Base-by-base conservation (phyloP, 441 rosid genomes). In the Syzygium malaccense region DNA sequence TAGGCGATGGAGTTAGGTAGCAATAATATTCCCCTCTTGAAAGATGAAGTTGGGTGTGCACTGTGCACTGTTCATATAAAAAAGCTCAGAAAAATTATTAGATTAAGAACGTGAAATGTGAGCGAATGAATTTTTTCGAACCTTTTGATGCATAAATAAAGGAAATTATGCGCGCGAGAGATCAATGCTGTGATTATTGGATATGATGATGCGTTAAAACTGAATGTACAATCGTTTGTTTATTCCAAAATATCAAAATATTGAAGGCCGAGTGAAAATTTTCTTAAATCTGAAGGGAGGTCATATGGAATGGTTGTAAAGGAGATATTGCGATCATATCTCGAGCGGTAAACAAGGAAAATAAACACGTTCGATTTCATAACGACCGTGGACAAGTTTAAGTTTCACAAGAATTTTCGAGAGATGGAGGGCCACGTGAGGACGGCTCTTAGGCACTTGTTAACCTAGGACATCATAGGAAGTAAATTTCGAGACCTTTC, bases 181-280 rank as follows among this genome's bases (percentile, higher is more conserved):
- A 30, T 17, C 41, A 6, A 30, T 6, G 25, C 4, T 1, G 41
- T 66, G 23, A 30, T 66, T 66, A 4, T 66, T 17, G 1, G 6
- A 8, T 30, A 30, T 3, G 23, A 33, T 19, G 7, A 6, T 10
- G 14, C 79, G 8, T 37, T 0, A 20, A 71, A 19, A 12, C 20
- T 10, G 28, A 37, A 37, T 7, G 26, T 20, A 7, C 28, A 20
- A 10, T 11, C 1, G 0, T 5, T 71, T 71, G 49, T 37, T 37
- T 37, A 37, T 71, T 37, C 3, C 25, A 20, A 37, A 71, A 11
- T 19, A 71, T 41, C 49, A 23, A 71, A 41, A 7, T 37, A 19
- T 33, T 13, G 6, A 3, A 20, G 0, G 15, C 11, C 1, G 0
- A 5, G 26, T 1, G 15, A 20, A 33, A 68, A 68, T 19, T 12